Base-by-base conservation (phyloP, 805 yeast genomes). In the Kodamaea kaohsiungensis region DNA sequence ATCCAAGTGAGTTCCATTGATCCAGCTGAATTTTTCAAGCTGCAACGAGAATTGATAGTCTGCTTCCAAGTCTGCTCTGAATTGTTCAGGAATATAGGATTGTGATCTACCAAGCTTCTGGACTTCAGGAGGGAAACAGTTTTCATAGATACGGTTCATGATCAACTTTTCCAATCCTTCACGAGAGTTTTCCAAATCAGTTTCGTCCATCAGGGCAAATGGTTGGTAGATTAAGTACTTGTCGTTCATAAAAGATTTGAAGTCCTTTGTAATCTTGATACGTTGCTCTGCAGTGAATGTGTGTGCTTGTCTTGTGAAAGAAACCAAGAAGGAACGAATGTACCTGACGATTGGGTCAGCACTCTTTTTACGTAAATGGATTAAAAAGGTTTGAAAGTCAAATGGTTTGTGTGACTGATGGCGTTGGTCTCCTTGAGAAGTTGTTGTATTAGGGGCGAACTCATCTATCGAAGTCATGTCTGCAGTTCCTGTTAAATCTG, bases 151-250 rank as follows among this genome's bases (percentile, higher is more conserved):
- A 58, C 96, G 79, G 53, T 93, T 92, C 96, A 92, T 90, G 8
- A 96, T 79, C 43, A 95, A 77, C 68, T 95, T 95, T 69, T 95
- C 99, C 62, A 95, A 78, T 0, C 99, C 99, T 61, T 91, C 98
- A 59, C 86, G 75, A 1, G 96, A 86, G 64, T 92, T 91, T 39
- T 79, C 84, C 49, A 89, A 71, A 17, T 76, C 76, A 1, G 77
- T 81, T 15, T 83, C 84, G 43, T 70, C 75, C 75, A 90, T 79
- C 2, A 82, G 72, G 18, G 83, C 79, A 67, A 95, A 93, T 1
- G 98, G 98, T 57, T 87, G 88, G 61, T 76, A 85, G 13, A 75
- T 66, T 1, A 68, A 58, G 69, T 89, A 81, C 63, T 87, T 87
- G 15, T 78, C 84, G 53, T 79, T 81, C 52, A 92, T 84, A 65